phyloP scores from a whole-genome alignment of 805 yeast genomes.

The Pichia nanzhaoensis region DNA sequence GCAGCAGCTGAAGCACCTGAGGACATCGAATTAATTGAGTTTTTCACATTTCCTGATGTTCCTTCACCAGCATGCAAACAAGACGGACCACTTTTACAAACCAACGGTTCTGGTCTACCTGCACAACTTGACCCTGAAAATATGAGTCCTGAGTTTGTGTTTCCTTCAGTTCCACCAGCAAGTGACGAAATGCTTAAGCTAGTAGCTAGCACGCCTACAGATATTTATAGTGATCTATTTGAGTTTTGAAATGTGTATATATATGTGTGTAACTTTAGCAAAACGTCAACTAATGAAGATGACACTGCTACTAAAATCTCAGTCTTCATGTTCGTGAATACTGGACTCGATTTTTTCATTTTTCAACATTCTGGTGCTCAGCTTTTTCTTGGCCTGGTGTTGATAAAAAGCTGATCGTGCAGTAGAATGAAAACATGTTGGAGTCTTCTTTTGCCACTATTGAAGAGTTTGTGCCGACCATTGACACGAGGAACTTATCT shows the following conservation, averaged over 20 bases:
- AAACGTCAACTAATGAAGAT: not conserved
- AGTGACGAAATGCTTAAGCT: not conserved
- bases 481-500: not conserved
- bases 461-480: not conserved
- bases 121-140: no score
- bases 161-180: not conserved
- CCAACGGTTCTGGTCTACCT: not conserved
- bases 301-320: not conserved
- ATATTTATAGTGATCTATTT: conserved; percentile 1
- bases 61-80: not conserved
- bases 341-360: no score
- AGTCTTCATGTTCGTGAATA: no score
- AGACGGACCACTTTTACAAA: not conserved
- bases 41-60: conserved; percentile 21
- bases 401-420: not conserved
- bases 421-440: not conserved
- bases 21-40: conserved; percentile 16
- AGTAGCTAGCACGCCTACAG: not conserved
- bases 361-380: no score
- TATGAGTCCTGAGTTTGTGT: not conserved
- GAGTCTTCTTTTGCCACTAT: not conserved
- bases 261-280: not conserved
- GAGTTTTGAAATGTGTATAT: not conserved
- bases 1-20: not conserved
- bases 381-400: not conserved